Evolutionary conservation across 2,329 filamentous ascomycete species (phyloP), one percentile per base, ranked within the genome.

Genomic region (Arthrobotrys pseudoclavata): DNA sequence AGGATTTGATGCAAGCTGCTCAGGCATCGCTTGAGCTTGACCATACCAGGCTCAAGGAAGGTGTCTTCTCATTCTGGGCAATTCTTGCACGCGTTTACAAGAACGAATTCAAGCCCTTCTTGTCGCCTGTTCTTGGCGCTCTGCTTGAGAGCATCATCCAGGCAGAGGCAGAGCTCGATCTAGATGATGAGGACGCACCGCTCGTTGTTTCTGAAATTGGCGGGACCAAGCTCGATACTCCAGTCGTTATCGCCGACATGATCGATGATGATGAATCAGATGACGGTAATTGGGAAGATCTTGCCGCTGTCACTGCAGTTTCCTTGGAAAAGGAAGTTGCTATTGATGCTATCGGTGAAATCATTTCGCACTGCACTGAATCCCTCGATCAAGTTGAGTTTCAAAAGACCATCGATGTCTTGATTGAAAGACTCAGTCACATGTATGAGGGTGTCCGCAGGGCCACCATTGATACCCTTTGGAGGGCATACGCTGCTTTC

Each of bases 301-400:
- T 96, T 57, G 91, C 90, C 72, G 93, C 93, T 62, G 92, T 96
- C 79, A 96, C 93, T 26, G 93, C 94, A 66, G 89, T 97, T 69
- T 93, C 95, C 24, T 89, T 97, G 82, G 96, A 98, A 87, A 97
- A 98, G 85, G 96, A 99, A 85, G 96, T 98, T 81, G 95, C 96
- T 42, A 90, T 97, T 52, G 96, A 99, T 84, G 94, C 97, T 4
- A 88, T 97, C 40, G 96, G 94, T 80, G 96, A 99, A 83, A 90
- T 99, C 79, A 91, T 98, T 82, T 91, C 92, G 55, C 91, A 96
- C 86, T 93, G 93, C 57, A 94, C 93, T 84, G 88, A 89, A 82
- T 89, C 91, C 80, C 93, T 89, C 83, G 90, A 92, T 4, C 97
- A 95, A 84, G 34, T 18, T 12, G 55, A 60, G 12, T 92, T 97